These are phyloP conservation scores for Bruguiera hainesii DNA, from an alignment of 441 rosid genomes.

Conservation along the genomic window DNA sequence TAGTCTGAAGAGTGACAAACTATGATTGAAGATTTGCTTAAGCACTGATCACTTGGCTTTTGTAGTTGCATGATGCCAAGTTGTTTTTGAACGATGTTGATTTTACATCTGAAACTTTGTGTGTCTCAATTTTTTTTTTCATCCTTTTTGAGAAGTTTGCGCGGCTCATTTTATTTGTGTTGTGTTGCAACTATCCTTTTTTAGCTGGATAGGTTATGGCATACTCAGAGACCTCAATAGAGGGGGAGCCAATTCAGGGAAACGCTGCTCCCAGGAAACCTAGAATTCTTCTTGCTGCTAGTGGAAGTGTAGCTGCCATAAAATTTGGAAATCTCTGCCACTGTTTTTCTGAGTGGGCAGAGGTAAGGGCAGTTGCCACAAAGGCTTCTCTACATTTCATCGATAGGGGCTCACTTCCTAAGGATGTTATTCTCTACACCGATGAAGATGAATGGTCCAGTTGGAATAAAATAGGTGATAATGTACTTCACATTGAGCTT, in stretches of 20 bases:
- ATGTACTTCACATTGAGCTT: conserved; percentile 78
- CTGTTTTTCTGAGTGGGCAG: conserved; percentile 81
- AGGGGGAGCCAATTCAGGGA: conserved; percentile 27
- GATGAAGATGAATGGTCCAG: conserved; percentile 76
- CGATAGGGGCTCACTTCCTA: conserved; percentile 57
- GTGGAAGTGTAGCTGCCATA: conserved; percentile 95
- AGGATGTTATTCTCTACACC: conserved; percentile 57
- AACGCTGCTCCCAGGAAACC: conserved; percentile 43
- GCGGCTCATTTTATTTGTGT: no score
- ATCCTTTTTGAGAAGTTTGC: no score
- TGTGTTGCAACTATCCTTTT: no score
- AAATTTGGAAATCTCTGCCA: conserved; percentile 80
- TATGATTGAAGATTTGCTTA: no score
- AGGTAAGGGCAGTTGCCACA: conserved; percentile 76
- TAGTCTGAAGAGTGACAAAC: no score
- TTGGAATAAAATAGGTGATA: conserved; percentile 76
- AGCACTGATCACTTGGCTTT: no score
- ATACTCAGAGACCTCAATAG: conserved; percentile 25
- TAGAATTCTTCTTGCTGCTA: conserved; percentile 69
- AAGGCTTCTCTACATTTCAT: conserved; percentile 68
- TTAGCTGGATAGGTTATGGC: conserved; percentile 20
- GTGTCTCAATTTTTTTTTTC: no score
- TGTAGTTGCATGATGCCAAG: no score
- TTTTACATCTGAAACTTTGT: no score
- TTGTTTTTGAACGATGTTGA: no score